These are phyloP conservation scores for Daphne laureola DNA, from an alignment of 441 rosid genomes.

Conservation along the genomic window DNA sequence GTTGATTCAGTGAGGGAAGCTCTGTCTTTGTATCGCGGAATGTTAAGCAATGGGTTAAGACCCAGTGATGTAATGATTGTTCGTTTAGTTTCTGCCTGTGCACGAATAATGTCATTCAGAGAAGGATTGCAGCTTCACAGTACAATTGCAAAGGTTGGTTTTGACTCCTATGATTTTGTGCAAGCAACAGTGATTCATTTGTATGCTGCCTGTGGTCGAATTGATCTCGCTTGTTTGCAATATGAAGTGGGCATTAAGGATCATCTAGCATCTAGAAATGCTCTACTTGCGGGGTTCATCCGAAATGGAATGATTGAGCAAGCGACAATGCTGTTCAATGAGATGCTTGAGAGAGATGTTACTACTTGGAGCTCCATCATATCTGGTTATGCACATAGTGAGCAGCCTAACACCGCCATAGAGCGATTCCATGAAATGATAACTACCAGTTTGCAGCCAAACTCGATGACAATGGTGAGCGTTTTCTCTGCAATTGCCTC, in stretches of 20 bases:
- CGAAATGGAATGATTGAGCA: conserved; percentile 48
- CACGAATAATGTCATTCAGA: conserved; percentile 19
- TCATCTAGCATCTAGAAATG: conserved; percentile 59
- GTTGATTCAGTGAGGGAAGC: conserved; percentile 49
- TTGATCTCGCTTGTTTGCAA: conserved; percentile 50
- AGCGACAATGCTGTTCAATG: conserved; percentile 49
- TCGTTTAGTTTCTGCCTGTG: conserved; percentile 69
- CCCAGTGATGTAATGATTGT: conserved; percentile 68
- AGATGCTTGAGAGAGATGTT: conserved; percentile 59
- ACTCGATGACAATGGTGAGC: conserved; percentile 74
- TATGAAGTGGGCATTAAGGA: conserved; percentile 43
- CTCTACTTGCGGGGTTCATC: conserved; percentile 55
- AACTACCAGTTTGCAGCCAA: conserved; percentile 39
- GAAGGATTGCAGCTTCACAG: conserved; percentile 65
- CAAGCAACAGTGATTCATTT: conserved; percentile 68
- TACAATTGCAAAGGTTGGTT: conserved; percentile 42
- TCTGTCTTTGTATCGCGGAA: conserved; percentile 37
- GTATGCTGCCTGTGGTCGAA: conserved; percentile 47
- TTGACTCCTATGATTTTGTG: conserved; percentile 48
- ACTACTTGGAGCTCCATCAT: conserved; percentile 85
- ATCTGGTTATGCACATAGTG: conserved; percentile 54
- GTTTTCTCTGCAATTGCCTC: conserved; percentile 61
- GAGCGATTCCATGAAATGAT: conserved; percentile 53
- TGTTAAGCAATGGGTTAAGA: conserved; percentile 37
- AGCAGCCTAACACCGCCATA: conserved; percentile 46